A percentile compares a stretch with the other conserved stretches of the same genome.
These are phyloP conservation scores for Annulohypoxylon nitens DNA, from an alignment of 495 filamentous ascomycete species.

Conservation along the genomic window DNA sequence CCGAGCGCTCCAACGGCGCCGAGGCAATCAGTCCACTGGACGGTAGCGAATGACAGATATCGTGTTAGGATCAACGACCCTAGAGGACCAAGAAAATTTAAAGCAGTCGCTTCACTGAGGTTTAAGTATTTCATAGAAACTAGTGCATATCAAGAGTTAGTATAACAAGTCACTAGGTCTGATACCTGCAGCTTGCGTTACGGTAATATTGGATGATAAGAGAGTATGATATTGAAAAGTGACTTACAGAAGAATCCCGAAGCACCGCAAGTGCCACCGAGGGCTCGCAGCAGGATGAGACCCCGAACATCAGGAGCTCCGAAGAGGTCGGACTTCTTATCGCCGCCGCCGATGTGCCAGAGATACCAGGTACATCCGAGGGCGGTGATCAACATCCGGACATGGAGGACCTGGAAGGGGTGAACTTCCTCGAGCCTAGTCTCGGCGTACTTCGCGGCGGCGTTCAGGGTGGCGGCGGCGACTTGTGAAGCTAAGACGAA, in stretches of 20 bases:
- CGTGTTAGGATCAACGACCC: constrained; percentile 5
- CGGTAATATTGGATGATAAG: too few species aligned
- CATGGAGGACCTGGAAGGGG: constrained; percentile 12
- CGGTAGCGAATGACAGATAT: constrained; percentile 5
- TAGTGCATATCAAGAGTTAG: background rate
- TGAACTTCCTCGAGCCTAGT: constrained; percentile 9
- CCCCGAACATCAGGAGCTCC: constrained; percentile 1
- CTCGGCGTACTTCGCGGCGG: constrained; percentile 8
- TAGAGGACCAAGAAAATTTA: constrained; percentile 6
- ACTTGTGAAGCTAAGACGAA: constrained; percentile 9
- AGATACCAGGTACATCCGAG: constrained; percentile 15
- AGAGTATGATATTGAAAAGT: background rate
- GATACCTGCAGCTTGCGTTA: too few species aligned
- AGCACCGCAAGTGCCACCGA: constrained; percentile 5
- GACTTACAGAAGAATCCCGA: constrained; percentile 13
- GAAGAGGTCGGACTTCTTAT: constrained; percentile 4
- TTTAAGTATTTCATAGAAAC: constrained; percentile 9
- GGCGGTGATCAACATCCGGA: constrained; percentile 8
- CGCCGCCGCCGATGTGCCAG: background rate
- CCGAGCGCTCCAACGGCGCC: background rate
- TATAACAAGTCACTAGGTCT: background rate
- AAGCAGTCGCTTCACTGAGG: constrained; percentile 14
- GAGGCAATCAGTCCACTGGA: constrained; percentile 13
- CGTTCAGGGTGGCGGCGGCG: constrained; percentile 5
- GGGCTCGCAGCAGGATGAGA: background rate